Evolutionary conservation across 1,284 basidiomycete species (phyloP), one percentile per base, ranked within the genome.

Genomic region (Cryptococcus neoformans): DNA sequence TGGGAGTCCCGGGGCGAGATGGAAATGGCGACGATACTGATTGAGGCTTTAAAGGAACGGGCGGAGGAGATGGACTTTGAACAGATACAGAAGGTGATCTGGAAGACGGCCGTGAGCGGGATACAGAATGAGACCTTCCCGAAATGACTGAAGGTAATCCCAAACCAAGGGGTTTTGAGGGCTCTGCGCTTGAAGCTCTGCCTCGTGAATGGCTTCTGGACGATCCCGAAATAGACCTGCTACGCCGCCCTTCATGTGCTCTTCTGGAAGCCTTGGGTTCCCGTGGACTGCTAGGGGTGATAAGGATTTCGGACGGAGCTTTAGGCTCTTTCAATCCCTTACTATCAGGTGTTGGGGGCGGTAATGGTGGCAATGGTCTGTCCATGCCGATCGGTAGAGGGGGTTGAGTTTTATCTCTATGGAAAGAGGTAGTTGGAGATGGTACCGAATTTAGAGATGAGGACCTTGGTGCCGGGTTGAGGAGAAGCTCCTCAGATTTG

Each of bases 21-120:
- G 72, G 73, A 8, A 74, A 51, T 0, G 74, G 74, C 6, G 73
- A 71, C 0, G 73, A 75, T 12, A 76, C 74, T 17, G 69, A 63
- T 47, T 65, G 64, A 10, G 55, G 46, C 52, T 64, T 66, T 3
- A 58, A 59, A 4, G 62, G 63, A 0, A 62, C 51, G 39, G 60
- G 56, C 10, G 70, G 69, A 28, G 67, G 65, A 0, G 67, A 62
- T 38, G 62, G 58, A n/a, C 57, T 53, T 17, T 60, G 51, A 17
- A 9, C 34, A 21, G 46, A 49, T 2, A 47, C 16, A 28, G 42
- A 35, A 7, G 53, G 53, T 10, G 49, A n/a, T 35, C 54, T 44
- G 12, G 51, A 39, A 14, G 39, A 51, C 16, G 51, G 44, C 11
- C 48, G 41, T 17, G 56, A n/a, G 9, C 49, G 36, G n/a, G 53